Evolutionary conservation across 2,329 filamentous ascomycete species (phyloP), one percentile per base, ranked within the genome.

Genomic region (Sporothrix inflata): DNA sequence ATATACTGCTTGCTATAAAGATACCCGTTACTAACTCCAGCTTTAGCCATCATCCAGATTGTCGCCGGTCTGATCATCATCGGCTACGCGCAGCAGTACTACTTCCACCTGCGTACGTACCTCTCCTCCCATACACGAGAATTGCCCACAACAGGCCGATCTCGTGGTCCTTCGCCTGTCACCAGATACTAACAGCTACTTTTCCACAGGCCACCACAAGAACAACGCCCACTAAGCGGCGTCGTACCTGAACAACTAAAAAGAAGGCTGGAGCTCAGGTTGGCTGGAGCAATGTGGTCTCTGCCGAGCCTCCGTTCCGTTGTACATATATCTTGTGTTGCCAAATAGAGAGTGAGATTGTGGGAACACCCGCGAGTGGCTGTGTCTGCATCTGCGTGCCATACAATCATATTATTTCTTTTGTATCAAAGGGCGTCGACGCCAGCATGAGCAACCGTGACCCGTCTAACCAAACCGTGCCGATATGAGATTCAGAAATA

Each of bases 71-170:
- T 99, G 75, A 85, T 97, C 76, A 84, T 89, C 77, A 82, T 98
- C 78, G 95, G 96, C 80, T 99, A 99, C 85, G 92, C 92, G 79
- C 94, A 98, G 86, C 94, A 97, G 87, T 99, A 99, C 91, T 98
- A 99, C 90, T 98, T 97, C 93, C 97, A 99, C 86, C 89, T 99
- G 80, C 94, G 96, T 99, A 91, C 84, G 93, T 90, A 19, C 42
- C 8, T 24, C 14, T 4, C 27, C 38, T 11, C 30, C 16, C 7
- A n/a, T 42, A 34, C 40, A 16, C 42, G 16, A 38, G 14, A 21
- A 1, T 5, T 12, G 38, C 14, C 6, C 16, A 65, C 38, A 65
- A 51, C 4, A 57, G 45, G 27, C 14, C 14, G 19, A 47, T 47
- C 16, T 24, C 27, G 2, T 9, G 0, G 1, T 40, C 7, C 60